Base-by-base conservation (phyloP, 805 yeast species). In the Schizosaccharomyces osmophilus region DNA sequence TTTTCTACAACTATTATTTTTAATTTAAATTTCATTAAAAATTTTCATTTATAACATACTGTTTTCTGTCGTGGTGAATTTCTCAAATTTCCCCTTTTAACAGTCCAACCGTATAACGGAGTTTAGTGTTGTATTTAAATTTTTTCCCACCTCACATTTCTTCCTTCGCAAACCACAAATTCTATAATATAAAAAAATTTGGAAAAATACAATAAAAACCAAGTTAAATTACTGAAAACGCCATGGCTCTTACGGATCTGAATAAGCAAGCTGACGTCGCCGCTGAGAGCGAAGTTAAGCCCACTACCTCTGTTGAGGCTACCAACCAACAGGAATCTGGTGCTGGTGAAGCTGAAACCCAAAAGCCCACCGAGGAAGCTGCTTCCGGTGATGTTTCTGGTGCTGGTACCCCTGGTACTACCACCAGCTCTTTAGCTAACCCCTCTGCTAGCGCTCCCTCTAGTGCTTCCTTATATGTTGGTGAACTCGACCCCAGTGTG, bases 401-500 rank as follows among this genome's bases (percentile, higher is more conserved):
- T n/a, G 43, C 31, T 8, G 26, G 22, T 17, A 32, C 31, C 22
- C n/a, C 39, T 9, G n/a, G 31, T 31, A 22, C 60, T n/a, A 36
- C 26, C 9, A 22, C 42, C 36, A 22, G 42, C n/a, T 57, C 60
- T 17, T 17, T 22, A 17, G 29, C 31, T n/a, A 36, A 39, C n/a
- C 26, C 39, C 42, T 19, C 42, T 22, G 48, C 45, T 22, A 24
- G 13, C 11, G 36, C 57, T 51, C 42, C 60, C 48, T 17, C 43
- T 6, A 39, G 48, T 65, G 76, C 81, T 62, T 87, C 97, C 59
- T 82, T 93, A 69, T 93, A 93, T 76, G 97, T 93, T 71, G 97
- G 98, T 71, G 98, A 93, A 77, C 82, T 93, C 69, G 94, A 87
- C 74, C 86, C 89, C 66, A 73, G 85, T 58, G 95, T 93, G 68